Percentiles rank a stretch among this genome's conserved stretches.
Conservation (phyloP, 179 eudicot species). For the Silene coronaria region DNA sequence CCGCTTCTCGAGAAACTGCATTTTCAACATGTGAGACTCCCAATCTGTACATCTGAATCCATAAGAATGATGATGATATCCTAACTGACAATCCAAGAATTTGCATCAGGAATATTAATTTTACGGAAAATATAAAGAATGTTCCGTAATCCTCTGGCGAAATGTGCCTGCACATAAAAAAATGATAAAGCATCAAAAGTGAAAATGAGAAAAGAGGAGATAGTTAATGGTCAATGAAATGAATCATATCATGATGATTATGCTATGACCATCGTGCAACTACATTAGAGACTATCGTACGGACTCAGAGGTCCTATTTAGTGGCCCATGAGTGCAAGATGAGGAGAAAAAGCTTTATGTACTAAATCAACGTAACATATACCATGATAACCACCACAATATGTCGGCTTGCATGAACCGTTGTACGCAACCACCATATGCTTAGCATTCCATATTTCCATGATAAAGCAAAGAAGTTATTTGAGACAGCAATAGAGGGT, state of each 20-base stretch:
- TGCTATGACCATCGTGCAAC: not conserved
- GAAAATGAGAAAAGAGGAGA: not conserved
- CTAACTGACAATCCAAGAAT: slow-evolving; percentile 70
- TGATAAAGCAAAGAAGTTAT: too few relatives aligned
- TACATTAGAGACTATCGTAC: not conserved
- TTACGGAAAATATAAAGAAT: slow-evolving; percentile 62
- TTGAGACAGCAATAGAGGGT: too few relatives aligned
- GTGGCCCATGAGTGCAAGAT: not conserved
- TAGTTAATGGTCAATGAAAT: not conserved
- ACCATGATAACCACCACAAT: not conserved
- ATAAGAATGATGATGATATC: slow-evolving; percentile 63
- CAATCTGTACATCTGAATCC: slow-evolving; percentile 98
- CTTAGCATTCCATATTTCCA: not conserved
- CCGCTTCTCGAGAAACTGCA: slow-evolving; percentile 59
- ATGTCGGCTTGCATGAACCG: not conserved
- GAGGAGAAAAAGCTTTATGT: not conserved
- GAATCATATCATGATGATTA: not conserved
- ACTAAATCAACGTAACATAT: not conserved
- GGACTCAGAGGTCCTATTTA: not conserved
- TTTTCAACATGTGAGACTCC: slow-evolving; percentile 64
- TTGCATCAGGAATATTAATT: slow-evolving; percentile 69
- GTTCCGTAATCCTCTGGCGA: slow-evolving; percentile 60
- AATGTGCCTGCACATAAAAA: slow-evolving; percentile 57
- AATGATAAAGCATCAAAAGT: slow-evolving; percentile 1
- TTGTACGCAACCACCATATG: not conserved